A percentile compares a stretch with the other conserved stretches of the same genome.
These are phyloP conservation scores for Penicillium flavigenum DNA, from an alignment of 495 filamentous ascomycete species.

Conservation along the genomic window DNA sequence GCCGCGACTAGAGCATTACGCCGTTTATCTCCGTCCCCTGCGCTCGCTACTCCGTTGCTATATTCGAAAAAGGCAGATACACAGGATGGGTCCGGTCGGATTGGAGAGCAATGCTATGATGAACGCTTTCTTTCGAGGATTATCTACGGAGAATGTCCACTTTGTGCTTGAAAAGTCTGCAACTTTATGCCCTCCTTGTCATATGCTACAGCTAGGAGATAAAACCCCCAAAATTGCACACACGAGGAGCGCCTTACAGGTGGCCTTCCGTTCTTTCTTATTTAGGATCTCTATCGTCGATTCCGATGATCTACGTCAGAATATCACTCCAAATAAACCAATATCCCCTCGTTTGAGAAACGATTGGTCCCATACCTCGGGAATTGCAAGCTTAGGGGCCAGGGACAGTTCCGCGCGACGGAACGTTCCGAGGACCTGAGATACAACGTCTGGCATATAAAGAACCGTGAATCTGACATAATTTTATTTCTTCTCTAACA, in stretches of 20 bases:
- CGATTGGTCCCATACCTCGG: neutral
- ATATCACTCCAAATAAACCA: neutral
- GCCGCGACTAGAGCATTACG: too few relatives aligned
- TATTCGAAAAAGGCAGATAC: neutral
- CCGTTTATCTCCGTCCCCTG: neutral
- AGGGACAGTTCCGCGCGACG: conserved; percentile 4
- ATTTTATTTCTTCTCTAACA: too few relatives aligned
- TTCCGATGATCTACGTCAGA: neutral
- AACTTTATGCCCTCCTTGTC: neutral
- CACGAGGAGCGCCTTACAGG: neutral
- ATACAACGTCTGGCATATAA: neutral
- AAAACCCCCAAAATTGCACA: neutral
- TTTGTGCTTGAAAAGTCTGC: neutral
- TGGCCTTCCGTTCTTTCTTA: neutral
- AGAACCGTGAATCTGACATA: too few relatives aligned
- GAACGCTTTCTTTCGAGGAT: neutral
- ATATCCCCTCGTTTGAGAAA: neutral
- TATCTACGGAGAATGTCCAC: neutral
- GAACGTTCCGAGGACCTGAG: conserved; percentile 6
- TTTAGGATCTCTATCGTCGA: neutral
- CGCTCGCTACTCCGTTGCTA: neutral
- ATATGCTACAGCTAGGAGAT: neutral
- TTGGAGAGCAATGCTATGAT: neutral
- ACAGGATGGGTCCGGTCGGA: neutral
- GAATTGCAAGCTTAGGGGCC: neutral